Evolutionary conservation across 225 moss, liverwort and hornwort genomes (phyloP), one percentile per base, ranked within the genome.

Genomic region (Physcomitrellopsis africana): DNA sequence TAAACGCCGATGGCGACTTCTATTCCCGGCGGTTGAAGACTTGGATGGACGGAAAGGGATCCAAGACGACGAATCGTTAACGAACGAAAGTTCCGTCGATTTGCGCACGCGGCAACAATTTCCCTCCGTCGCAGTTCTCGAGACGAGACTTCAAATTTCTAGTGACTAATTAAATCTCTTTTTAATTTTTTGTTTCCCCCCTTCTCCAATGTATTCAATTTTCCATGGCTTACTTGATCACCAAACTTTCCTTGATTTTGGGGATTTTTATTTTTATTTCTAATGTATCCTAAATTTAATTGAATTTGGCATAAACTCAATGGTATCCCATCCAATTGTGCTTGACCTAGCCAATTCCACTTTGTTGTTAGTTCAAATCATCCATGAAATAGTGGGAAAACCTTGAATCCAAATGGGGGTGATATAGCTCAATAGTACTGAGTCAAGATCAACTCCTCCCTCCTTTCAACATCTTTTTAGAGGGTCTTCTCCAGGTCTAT

Each of bases 41-140:
- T 4, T 37, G 4, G 32, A 37, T 37, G 32, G 32, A 37, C 32
- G 32, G 0, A 5, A 51, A 13, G 10, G 22, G 3, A 46, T 26
- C 70, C 70, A 57, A 17, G 23, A 5, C 1, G 22, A 19, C n/a
- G 18, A 26, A 12, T 9, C 27, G 13, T 23, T 20, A 42, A 51
- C 42, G 32, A 37, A 5, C 5, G 7, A 4, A 37, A 37, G 32
- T 7, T 7, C 4, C 27, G 13, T 23, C 22, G 52, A 51, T 52
- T 7, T 29, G 60, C 26, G 12, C n/a, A 7, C 24, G 63, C 16
- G 42, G 23, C 73, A 42, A 17, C 51, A 42, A 37, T 16, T 63
- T 53, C 51, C 51, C 52, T 15, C 73, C 43, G 37, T 23, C 63
- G 7, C 63, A 22, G 0, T 17, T 63, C 64, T 65, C 65, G 26